Base-by-base conservation (phyloP, 768 basidiomycete species). In the Lactifluus pinguis region DNA sequence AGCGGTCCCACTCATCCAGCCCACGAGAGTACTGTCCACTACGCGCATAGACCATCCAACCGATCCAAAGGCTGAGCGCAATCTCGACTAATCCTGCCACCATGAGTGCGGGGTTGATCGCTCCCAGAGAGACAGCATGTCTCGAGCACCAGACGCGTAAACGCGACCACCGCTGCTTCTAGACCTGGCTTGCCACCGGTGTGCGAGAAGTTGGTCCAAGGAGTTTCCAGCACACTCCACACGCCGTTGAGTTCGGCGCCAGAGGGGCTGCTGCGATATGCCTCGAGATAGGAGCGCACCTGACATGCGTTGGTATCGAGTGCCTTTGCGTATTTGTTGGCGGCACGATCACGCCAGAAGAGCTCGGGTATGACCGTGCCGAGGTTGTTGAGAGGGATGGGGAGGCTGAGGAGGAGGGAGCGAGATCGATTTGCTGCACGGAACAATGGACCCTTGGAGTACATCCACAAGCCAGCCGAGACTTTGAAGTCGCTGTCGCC, bases 351-450 rank as follows among this genome's bases (percentile, higher is more conserved):
- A 51, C 80, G 79, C 75, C 81, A 82, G 73, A 99, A 98, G 10
- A 95, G 74, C 69, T 98, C 95, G 0, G 97, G 95, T 34, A 99
- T 91, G 61, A 97, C 74, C 5, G 79, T 83, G 0, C 97, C 97
- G 10, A 99, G 85, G 66, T 95, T 98, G 72, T 95, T 97, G 76
- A 87, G 98, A 0, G 97, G 97, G 45, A 99, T 89, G 0, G 95
- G 92, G 2, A 97, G 76, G 14, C 97, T 95, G 10, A 98, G 83
- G 17, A 97, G 81, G 17, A 98, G 83, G 0, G 93, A 86, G 19
- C 81, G 50, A 99, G 77, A 72, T 98, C 95, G 63, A 98, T 95
- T 73, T 99, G 97, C 67, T 95, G 88, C 55, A 95, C 80, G 10
- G 78, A 76, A 17, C 94, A 83, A 68, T 0, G 72, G 73, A 0